Percentiles rank a stretch among this genome's conserved stretches.
phyloP scores from a whole-genome alignment of 495 filamentous ascomycete species.

The Penicillium roqueforti region DNA sequence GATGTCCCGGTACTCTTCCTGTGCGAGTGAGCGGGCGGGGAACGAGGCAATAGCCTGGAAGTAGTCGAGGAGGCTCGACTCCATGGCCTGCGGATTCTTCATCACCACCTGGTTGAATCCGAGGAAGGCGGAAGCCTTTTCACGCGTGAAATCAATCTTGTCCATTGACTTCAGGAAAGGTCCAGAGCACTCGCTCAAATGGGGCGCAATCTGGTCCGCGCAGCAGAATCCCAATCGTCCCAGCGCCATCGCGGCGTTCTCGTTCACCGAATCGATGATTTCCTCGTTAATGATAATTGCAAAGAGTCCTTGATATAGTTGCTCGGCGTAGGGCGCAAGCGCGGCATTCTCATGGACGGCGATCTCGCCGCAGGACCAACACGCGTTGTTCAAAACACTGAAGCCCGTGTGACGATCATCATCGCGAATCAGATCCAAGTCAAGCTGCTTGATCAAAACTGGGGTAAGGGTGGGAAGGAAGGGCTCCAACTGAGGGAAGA shows the following conservation, averaged over 20 bases:
- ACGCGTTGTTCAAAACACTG: constrained; percentile 94
- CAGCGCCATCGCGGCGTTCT: constrained; percentile 92
- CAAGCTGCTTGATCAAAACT: constrained; percentile 78
- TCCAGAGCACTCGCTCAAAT: constrained; percentile 73
- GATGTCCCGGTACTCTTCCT: constrained; percentile 50
- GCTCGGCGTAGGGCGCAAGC: constrained; percentile 72
- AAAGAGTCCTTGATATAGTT: constrained; percentile 68
- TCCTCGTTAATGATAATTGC: constrained; percentile 76
- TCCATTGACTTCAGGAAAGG: constrained; percentile 78
- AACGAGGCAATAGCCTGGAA: constrained; percentile 82
- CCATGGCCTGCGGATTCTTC: constrained; percentile 87
- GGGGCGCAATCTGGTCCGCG: constrained; percentile 69
- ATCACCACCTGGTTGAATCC: constrained; percentile 84
- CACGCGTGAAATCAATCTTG: constrained; percentile 82
- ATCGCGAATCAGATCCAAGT: constrained; percentile 69
- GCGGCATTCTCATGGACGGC: constrained; percentile 77
- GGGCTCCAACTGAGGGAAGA: constrained; percentile 76
- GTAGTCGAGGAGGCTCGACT: constrained; percentile 73
- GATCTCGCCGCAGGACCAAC: constrained; percentile 96
- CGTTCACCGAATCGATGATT: constrained; percentile 85
- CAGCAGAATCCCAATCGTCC: constrained; percentile 85
- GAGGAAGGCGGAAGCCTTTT: constrained; percentile 89
- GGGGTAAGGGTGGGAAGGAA: constrained; percentile 70
- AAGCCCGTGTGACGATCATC: constrained; percentile 75
- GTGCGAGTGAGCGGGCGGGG: constrained; percentile 51